Conservation (phyloP, 1,139 yeast species). For the Suhomyces anneliseae region DNA sequence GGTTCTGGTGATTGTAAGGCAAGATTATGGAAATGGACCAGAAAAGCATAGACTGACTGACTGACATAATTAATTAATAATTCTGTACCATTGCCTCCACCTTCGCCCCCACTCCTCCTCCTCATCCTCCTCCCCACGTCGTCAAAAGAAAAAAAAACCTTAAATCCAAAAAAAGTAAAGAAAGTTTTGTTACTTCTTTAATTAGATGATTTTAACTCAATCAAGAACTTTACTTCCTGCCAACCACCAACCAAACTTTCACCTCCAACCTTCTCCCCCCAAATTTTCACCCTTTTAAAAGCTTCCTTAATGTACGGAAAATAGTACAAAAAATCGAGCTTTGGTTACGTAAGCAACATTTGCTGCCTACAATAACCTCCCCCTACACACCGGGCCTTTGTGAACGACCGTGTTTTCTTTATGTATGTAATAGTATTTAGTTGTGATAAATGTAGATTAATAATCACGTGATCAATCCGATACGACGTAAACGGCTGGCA, state of each 20-base stretch:
- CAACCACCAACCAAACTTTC: neutral
- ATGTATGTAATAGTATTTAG: slow-evolving; percentile 11
- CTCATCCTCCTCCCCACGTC: too few species aligned
- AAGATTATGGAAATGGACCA: slow-evolving; percentile 85
- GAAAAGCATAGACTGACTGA: slow-evolving; percentile 12
- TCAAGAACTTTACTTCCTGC: too few species aligned
- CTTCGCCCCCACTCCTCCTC: too few species aligned
- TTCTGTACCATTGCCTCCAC: too few species aligned
- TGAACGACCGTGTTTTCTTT: slow-evolving; percentile 4
- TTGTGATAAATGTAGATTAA: neutral
- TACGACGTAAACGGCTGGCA: too few species aligned
- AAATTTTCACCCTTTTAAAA: too few species aligned
- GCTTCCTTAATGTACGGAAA: too few species aligned
- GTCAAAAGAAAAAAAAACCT: too few species aligned
- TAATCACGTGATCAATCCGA: neutral
- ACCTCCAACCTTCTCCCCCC: neutral
- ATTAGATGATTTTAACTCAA: too few species aligned
- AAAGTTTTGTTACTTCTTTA: too few species aligned
- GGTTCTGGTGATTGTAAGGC: slow-evolving; percentile 99
- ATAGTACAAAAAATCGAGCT: neutral
- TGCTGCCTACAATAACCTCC: neutral
- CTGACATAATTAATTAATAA: neutral
- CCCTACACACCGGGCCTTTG: neutral
- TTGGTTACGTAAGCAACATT: neutral
- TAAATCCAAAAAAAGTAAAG: too few species aligned